These are phyloP conservation scores for Plenodomus biglobosus DNA, from an alignment of 2,329 filamentous ascomycete genomes.

Conservation along the genomic window DNA sequence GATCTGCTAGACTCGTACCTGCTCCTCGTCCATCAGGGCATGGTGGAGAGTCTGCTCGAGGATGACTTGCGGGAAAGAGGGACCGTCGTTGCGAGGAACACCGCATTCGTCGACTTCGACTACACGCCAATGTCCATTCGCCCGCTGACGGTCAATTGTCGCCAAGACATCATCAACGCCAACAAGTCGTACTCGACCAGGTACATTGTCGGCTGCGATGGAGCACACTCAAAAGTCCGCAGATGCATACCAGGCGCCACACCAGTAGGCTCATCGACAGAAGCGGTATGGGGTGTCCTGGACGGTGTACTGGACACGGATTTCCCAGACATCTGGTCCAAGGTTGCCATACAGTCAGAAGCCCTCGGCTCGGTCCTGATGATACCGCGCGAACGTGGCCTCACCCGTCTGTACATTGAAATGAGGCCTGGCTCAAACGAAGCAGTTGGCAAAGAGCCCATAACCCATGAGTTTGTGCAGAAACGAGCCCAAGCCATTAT, in stretches of 20 bases:
- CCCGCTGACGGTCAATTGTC: constrained; percentile 49
- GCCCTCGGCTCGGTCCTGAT: constrained; percentile 70
- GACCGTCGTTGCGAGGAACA: constrained; percentile 64
- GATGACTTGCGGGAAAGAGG: constrained; percentile 68
- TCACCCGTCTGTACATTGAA: constrained; percentile 64
- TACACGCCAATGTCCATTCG: constrained; percentile 39
- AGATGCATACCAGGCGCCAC: constrained; percentile 57
- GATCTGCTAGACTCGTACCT: constrained; percentile 58
- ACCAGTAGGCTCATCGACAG: constrained; percentile 53
- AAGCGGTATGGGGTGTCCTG: constrained; percentile 70
- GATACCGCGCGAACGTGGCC: constrained; percentile 70
- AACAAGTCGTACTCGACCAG: constrained; percentile 56
- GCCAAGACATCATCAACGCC: constrained; percentile 41
- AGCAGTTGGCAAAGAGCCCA: constrained; percentile 34
- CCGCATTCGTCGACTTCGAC: constrained; percentile 59
- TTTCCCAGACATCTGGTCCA: constrained; percentile 75
- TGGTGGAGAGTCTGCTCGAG: constrained; percentile 71
- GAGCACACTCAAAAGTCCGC: constrained; percentile 70
- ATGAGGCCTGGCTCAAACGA: constrained; percentile 43
- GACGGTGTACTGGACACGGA: constrained; percentile 71
- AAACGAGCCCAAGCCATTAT: constrained; percentile 57
- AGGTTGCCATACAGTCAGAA: constrained; percentile 68
- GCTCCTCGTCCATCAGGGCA: constrained; percentile 67
- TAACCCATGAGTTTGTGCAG: constrained; percentile 70
- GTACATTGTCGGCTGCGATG: constrained; percentile 72